Percentiles rank a stretch among this genome's conserved stretches.
Conservation (phyloP, 2,329 filamentous ascomycete genomes). For the Penicillium sp. region DNA sequence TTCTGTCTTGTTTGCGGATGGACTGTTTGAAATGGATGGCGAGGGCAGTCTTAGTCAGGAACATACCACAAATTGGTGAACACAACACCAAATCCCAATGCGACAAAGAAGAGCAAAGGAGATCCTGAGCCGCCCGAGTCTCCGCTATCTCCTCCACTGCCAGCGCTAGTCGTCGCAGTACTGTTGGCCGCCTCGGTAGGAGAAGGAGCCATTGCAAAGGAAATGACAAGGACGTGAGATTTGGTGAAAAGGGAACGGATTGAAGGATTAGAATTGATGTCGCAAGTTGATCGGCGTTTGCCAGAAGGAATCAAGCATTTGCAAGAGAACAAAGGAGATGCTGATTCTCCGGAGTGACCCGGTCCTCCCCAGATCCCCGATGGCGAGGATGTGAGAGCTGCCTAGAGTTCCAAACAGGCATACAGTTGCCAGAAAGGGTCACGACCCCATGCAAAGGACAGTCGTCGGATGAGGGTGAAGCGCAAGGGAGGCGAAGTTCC, state of each 20-base stretch:
- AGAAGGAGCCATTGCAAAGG: slow-evolving; percentile 26
- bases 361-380: too few species aligned
- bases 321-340: background rate
- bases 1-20: background rate
- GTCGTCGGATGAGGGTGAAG: slow-evolving; percentile 1
- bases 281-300: too few species aligned
- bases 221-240: background rate
- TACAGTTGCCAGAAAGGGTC: background rate
- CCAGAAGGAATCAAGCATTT: background rate
- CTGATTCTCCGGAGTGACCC: too few species aligned
- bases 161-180: slow-evolving; percentile 26
- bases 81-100: slow-evolving; percentile 92
- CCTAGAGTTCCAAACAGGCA: background rate
- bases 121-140: slow-evolving; percentile 56
- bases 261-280: too few species aligned
- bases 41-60: background rate
- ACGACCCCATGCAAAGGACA: background rate
- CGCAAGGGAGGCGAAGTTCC: background rate
- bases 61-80: slow-evolving; percentile 97
- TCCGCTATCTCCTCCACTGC: slow-evolving; percentile 26
- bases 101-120: slow-evolving; percentile 84
- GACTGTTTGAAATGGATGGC: background rate
- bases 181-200: slow-evolving; percentile 23
- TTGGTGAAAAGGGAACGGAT: background rate
- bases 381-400: background rate